phyloP scores from a whole-genome alignment of 2,329 filamentous ascomycete genomes.

The Parafenestella ontariensis region DNA sequence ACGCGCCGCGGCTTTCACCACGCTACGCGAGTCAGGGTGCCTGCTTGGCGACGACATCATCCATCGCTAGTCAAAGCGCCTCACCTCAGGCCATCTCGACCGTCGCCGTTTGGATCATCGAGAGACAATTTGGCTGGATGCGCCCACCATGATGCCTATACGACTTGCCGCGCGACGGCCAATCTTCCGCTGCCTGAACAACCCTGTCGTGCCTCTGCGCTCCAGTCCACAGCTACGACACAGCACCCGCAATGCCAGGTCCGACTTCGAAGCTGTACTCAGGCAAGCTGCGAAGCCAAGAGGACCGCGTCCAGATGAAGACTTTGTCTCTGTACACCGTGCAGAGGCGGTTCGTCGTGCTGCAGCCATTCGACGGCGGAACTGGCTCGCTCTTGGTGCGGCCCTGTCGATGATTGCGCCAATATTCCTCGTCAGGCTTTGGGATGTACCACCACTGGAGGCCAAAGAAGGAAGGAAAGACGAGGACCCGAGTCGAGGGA shows the following conservation, averaged over 20 bases:
- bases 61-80: conserved; percentile 11
- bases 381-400: conserved; percentile 45
- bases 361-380: conserved; percentile 32
- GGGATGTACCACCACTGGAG: conserved; percentile 34
- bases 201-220: conserved; percentile 20
- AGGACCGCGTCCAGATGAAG: conserved; percentile 25
- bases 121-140: conserved; percentile 1
- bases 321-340: conserved; percentile 45
- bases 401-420: conserved; percentile 47
- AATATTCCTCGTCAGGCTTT: conserved; percentile 43
- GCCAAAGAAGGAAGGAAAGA: conserved; percentile 25
- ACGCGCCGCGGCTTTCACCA: conserved; percentile 18
- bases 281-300: conserved; percentile 12
- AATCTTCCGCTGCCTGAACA: conserved; percentile 37
- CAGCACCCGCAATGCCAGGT: conserved; percentile 20
- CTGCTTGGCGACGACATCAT: conserved; percentile 31
- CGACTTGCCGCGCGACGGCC: conserved; percentile 40
- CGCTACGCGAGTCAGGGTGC: conserved; percentile 1
- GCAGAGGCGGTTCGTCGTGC: conserved; percentile 40
- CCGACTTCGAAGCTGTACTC: conserved; percentile 22
- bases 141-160: conserved; percentile 38
- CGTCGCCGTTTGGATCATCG: background rate
- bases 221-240: conserved; percentile 23
- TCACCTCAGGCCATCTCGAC: conserved; percentile 9
- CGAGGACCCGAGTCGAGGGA: conserved; percentile 28